Base-by-base conservation (phyloP, 257 asterid genomes). In the Penstemon newberryi region DNA sequence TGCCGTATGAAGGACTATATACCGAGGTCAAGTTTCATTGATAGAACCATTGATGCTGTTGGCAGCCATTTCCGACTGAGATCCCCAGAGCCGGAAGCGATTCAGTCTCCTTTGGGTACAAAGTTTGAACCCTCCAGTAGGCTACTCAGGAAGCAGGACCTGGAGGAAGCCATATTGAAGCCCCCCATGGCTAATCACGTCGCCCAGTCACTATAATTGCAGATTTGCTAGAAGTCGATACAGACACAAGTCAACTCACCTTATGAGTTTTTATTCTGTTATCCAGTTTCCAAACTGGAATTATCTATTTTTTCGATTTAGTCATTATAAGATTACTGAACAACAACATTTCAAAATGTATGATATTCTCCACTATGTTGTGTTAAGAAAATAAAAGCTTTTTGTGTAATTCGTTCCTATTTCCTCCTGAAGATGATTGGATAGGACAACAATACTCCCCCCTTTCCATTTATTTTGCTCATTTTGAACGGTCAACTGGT, bases 1-100 rank as follows among this genome's bases (percentile, higher is more conserved):
- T 87, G 98, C 79, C 85, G 95, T 64, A 60, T 89, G 96, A 92
- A 92, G 82, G 96, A 89, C 55, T 80, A 88, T 59, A 69, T 86
- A 19, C 75, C 87, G 1, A 79, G 88, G 74, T 68, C 79, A 13
- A 66, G 63, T 67, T 92, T 92, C 79, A 84, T 90, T 4, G 69
- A 75, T 36, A 67, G 80, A 74, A 85, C 91, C 51, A 78, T 88
- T 4, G 58, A 73, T 60, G 87, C 89, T 73, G 76, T 85, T 41
- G 81, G 83, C 46, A 74, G 69, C 63, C 83, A 83, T 59, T 92
- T 92, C 49, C 25, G 3, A 5, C 71, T 84, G 54, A 78, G 56
- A 68, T 45, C 83, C 56, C 6, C 13, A 10, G 84, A 86, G 57
- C 47, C 61, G 9, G 85, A 77, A 62, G 79, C 73, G 8, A 41